Percentiles rank a stretch among this genome's conserved stretches.
Conservation (phyloP, 176 grass and related monocot genomes). For the Olyra latifolia region DNA sequence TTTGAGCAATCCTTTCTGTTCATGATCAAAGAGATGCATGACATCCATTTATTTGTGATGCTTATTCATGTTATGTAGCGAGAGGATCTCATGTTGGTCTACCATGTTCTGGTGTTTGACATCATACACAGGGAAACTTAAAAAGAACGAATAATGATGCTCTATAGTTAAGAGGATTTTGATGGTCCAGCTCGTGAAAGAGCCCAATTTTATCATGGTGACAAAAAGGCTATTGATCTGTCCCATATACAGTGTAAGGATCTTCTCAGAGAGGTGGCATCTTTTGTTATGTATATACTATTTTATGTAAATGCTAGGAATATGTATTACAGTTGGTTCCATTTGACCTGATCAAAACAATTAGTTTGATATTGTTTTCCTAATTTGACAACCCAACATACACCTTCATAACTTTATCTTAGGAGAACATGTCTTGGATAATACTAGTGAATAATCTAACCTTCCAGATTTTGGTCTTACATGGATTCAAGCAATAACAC, state of each 20-base stretch:
- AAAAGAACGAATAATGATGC: constrained; percentile 67
- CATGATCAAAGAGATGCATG: constrained; percentile 21
- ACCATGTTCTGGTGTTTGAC: constrained; percentile 95
- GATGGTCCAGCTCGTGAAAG: constrained; percentile 93
- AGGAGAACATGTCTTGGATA: constrained; percentile 12
- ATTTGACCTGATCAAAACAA: neutral
- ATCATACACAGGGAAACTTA: constrained; percentile 82
- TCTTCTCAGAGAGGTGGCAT: neutral
- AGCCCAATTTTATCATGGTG: constrained; percentile 73
- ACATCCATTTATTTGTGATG: neutral
- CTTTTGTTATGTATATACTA: neutral
- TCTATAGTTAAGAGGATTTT: constrained; percentile 87
- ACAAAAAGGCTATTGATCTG: constrained; percentile 54
- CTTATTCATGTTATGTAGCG: constrained; percentile 58
- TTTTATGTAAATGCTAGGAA: constrained; percentile 19
- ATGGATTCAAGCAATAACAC: neutral
- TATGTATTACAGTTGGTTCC: constrained; percentile 1
- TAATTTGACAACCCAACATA: neutral
- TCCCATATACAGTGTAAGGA: neutral
- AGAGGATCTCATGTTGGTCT: constrained; percentile 98
- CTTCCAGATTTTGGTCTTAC: constrained; percentile 10
- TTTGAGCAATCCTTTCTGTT: constrained; percentile 9
- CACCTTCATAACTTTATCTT: neutral
- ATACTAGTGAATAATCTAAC: neutral
- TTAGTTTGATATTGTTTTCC: neutral